phyloP scores from a whole-genome alignment of 2,329 filamentous ascomycete species.

The Waltergamsia citrina region DNA sequence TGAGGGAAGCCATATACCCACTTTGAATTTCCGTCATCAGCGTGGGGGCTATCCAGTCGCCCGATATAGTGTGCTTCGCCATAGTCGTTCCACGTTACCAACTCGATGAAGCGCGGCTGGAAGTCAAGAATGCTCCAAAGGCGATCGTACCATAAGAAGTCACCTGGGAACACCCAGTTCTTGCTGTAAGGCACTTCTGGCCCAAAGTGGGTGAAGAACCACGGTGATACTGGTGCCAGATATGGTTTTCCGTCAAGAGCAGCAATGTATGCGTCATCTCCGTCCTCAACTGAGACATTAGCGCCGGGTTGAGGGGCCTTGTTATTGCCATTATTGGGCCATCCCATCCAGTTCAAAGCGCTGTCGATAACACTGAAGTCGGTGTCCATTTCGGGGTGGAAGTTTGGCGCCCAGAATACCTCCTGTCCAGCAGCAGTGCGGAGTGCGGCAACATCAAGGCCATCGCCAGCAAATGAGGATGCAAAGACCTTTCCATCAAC shows the following conservation, averaged over 20 bases:
- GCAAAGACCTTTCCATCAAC: conserved; percentile 40
- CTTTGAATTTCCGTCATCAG: conserved; percentile 32
- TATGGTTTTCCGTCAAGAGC: conserved; percentile 33
- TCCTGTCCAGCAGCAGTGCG: conserved; percentile 28
- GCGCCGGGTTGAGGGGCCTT: conserved; percentile 32
- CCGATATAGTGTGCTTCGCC: conserved; percentile 47
- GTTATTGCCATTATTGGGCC: conserved; percentile 34
- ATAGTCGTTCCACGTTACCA: conserved; percentile 39
- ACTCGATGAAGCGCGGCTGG: conserved; percentile 32
- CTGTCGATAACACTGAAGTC: conserved; percentile 30
- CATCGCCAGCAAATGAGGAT: conserved; percentile 42
- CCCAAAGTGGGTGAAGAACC: conserved; percentile 42
- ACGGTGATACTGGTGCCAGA: conserved; percentile 30
- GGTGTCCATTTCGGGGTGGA: conserved; percentile 27
- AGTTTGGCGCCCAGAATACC: conserved; percentile 41
- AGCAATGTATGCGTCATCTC: conserved; percentile 21
- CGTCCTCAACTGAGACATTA: conserved; percentile 28
- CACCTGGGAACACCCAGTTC: conserved; percentile 50
- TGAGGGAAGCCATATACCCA: conserved; percentile 36
- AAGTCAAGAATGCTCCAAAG: conserved; percentile 39
- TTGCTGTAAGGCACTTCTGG: conserved; percentile 33
- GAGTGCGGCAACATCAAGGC: conserved; percentile 31
- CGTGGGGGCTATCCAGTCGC: conserved; percentile 32
- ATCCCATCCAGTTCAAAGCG: conserved; percentile 35
- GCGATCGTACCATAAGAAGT: conserved; percentile 47